A percentile compares a stretch with the other conserved stretches of the same genome.
Conservation (phyloP, 371 early-diverging fungal species). For the Mortierella sp. region DNA sequence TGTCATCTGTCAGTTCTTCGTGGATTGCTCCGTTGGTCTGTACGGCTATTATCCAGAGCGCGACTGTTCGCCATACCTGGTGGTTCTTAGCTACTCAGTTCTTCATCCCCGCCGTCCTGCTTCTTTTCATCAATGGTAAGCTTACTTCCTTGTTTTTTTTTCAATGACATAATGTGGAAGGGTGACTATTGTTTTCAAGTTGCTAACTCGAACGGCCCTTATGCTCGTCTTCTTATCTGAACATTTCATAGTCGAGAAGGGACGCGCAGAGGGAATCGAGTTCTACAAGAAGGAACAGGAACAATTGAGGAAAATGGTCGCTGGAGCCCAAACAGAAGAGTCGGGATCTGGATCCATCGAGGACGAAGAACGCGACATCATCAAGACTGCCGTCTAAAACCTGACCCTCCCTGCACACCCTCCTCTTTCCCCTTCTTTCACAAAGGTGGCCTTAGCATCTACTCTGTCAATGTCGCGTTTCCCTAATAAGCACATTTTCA, state of each 20-base stretch:
- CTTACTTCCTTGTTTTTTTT: background rate
- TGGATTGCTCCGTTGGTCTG: conserved; percentile 55
- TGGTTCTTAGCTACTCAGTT: conserved; percentile 44
- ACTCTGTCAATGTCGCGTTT: no score
- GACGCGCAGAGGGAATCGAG: conserved; percentile 27
- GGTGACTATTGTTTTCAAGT: background rate
- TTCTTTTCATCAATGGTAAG: conserved; percentile 48
- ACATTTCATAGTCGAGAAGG: conserved; percentile 30
- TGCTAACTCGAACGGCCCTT: background rate
- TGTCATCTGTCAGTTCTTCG: conserved; percentile 44
- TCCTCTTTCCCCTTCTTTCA: background rate
- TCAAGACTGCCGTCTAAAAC: conserved; percentile 2
- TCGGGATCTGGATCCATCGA: conserved; percentile 11
- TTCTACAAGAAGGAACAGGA: conserved; percentile 33
- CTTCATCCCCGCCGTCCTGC: conserved; percentile 39
- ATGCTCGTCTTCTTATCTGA: background rate
- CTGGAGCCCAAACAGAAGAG: conserved; percentile 7
- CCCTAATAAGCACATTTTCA: no score
- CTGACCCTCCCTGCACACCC: background rate
- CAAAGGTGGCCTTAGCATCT: no score
- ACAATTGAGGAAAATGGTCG: background rate
- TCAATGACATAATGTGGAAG: no score
- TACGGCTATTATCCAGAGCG: conserved; percentile 43
- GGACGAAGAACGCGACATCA: conserved; percentile 15
- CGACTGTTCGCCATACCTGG: conserved; percentile 44